phyloP scores from a whole-genome alignment of 2,329 filamentous ascomycete genomes.

The Trichoderma oligosporum region DNA sequence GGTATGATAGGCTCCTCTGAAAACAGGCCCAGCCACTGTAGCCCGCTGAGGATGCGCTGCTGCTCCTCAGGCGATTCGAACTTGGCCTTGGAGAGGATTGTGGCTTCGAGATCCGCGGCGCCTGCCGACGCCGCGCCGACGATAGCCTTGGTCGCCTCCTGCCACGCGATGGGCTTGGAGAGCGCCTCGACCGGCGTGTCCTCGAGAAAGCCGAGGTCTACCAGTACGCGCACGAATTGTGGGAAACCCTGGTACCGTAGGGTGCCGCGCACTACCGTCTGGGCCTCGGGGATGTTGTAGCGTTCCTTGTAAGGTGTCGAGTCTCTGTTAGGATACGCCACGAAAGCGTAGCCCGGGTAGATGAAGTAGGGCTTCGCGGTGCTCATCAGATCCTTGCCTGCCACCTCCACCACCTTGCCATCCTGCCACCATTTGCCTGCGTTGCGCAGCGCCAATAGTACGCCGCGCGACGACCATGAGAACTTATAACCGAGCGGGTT shows the following conservation, averaged over 20 bases:
- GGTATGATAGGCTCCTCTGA: conserved; percentile 65
- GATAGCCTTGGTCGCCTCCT: conserved; percentile 76
- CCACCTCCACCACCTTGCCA: conserved; percentile 70
- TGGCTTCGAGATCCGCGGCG: conserved; percentile 66
- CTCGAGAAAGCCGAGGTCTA: conserved; percentile 83
- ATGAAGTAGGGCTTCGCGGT: conserved; percentile 80
- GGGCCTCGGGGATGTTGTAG: conserved; percentile 88
- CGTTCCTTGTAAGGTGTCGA: conserved; percentile 82
- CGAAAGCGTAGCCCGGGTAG: conserved; percentile 79
- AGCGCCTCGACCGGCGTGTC: conserved; percentile 65
- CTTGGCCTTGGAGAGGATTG: conserved; percentile 70
- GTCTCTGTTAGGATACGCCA: conserved; percentile 92
- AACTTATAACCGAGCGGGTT: conserved; percentile 92
- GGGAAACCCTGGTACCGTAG: conserved; percentile 88
- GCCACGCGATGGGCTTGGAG: conserved; percentile 73
- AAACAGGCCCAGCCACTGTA: conserved; percentile 56
- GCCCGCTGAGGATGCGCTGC: conserved; percentile 48
- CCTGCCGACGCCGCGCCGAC: conserved; percentile 63
- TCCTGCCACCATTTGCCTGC: conserved; percentile 78
- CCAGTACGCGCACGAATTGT: conserved; percentile 80
- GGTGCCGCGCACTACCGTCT: conserved; percentile 75
- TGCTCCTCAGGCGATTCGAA: conserved; percentile 68
- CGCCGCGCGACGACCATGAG: conserved; percentile 75
- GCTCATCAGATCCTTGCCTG: conserved; percentile 75
- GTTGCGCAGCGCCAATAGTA: conserved; percentile 82